Evolutionary conservation across 2,329 filamentous ascomycete species (phyloP).

Genomic region (Aspergillus japonicus): DNA sequence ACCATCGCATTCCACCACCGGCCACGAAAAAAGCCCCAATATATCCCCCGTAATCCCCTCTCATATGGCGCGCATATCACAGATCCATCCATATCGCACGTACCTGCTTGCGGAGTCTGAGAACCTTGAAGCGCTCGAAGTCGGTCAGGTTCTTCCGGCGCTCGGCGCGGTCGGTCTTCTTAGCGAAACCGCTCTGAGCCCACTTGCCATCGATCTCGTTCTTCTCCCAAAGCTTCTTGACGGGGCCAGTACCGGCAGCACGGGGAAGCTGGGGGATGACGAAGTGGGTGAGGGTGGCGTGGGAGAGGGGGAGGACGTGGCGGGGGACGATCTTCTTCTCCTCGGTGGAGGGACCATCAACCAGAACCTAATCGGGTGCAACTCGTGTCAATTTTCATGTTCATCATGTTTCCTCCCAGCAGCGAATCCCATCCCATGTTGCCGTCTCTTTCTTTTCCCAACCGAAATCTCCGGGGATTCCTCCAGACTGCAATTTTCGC

Average conservation of each 20-base stretch:
- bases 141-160: constrained; percentile 90
- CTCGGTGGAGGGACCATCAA: constrained; percentile 89
- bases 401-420: constrained; percentile 1
- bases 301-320: constrained; percentile 77
- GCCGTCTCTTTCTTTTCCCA: not conserved
- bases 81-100: constrained; percentile 34
- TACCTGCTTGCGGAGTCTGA: constrained; percentile 99
- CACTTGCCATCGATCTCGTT: constrained; percentile 90
- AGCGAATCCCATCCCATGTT: constrained; percentile 7
- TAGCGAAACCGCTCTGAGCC: constrained; percentile 86
- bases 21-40: not conserved
- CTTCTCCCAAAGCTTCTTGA: constrained; percentile 90
- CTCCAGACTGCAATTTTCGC: not conserved
- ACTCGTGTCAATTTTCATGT: constrained; percentile 21
- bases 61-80: not conserved
- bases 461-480: not conserved
- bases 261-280: constrained; percentile 83
- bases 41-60: not conserved
- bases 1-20: not conserved
- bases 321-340: constrained; percentile 77
- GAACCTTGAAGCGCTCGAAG: constrained; percentile 99
- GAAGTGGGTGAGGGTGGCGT: constrained; percentile 85
- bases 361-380: constrained; percentile 68
- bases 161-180: constrained; percentile 83
- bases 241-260: constrained; percentile 74